These are phyloP conservation scores for Elongisporangium undulatum DNA, from an alignment of 352 stramenopile species.

Conservation along the genomic window DNA sequence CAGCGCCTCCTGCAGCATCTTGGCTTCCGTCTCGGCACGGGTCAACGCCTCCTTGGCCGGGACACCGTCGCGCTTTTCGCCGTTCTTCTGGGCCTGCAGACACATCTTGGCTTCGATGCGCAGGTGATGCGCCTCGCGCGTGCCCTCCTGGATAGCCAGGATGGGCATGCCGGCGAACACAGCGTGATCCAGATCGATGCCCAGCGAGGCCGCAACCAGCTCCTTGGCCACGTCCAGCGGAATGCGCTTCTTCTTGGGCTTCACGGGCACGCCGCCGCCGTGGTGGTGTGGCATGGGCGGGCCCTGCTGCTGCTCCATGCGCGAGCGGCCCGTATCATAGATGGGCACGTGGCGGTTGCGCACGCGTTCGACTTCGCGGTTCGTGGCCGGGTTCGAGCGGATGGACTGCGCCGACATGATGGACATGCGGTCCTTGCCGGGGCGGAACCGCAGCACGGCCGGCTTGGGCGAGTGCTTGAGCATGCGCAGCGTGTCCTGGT, in stretches of 20 bases:
- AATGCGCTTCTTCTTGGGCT: slow-evolving; percentile 73
- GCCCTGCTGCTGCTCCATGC: slow-evolving; percentile 11
- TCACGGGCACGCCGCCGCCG: slow-evolving; percentile 5
- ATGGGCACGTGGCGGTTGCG: slow-evolving; percentile 49
- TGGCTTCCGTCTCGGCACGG: slow-evolving; percentile 65
- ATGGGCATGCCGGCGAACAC: slow-evolving; percentile 77
- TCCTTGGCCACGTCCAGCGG: slow-evolving; percentile 75
- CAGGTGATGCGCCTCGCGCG: slow-evolving; percentile 72
- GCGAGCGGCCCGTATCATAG: slow-evolving; percentile 29
- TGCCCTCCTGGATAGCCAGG: slow-evolving; percentile 67
- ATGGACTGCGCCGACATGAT: slow-evolving; percentile 58
- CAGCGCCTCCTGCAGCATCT: slow-evolving; percentile 73
- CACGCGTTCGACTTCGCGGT: slow-evolving; percentile 31
- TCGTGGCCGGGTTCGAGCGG: slow-evolving; percentile 47
- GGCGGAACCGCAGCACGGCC: slow-evolving; percentile 74
- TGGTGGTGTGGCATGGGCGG: slow-evolving; percentile 5
- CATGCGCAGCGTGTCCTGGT: slow-evolving; percentile 83
- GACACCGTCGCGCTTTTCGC: slow-evolving; percentile 20
- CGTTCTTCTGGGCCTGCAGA: slow-evolving; percentile 53
- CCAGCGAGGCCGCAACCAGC: slow-evolving; percentile 73
- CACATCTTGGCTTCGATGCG: slow-evolving; percentile 80
- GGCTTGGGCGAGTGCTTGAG: slow-evolving; percentile 86
- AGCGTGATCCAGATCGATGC: slow-evolving; percentile 55
- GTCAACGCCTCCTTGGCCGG: slow-evolving; percentile 65
- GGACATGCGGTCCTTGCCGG: slow-evolving; percentile 45